Percentiles rank a stretch among this genome's conserved stretches.
Conservation (phyloP, 257 asterid species). For the Cynanchum wilfordii region DNA sequence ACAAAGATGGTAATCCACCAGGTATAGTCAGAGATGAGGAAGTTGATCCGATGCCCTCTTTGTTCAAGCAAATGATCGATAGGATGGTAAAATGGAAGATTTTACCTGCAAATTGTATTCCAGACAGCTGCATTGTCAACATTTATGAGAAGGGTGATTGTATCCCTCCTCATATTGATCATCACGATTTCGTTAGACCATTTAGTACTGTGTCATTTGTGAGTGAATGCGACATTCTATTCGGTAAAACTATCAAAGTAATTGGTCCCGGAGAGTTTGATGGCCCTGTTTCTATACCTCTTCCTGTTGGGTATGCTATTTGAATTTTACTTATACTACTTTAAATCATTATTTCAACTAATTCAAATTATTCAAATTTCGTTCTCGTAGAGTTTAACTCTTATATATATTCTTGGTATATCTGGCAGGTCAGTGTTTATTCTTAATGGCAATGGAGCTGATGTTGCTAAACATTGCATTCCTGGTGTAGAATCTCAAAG, state of each 20-base stretch:
- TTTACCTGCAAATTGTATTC: slow-evolving; percentile 71
- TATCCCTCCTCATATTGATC: slow-evolving; percentile 90
- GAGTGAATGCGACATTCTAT: slow-evolving; percentile 66
- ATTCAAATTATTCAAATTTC: too few species aligned
- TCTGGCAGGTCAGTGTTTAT: slow-evolving; percentile 68
- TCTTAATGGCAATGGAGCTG: slow-evolving; percentile 76
- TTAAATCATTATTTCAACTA: too few species aligned
- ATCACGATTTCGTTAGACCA: slow-evolving; percentile 81
- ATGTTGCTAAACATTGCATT: slow-evolving; percentile 78
- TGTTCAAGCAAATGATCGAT: slow-evolving; percentile 65
- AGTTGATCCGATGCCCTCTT: slow-evolving; percentile 70
- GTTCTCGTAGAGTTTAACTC: too few species aligned
- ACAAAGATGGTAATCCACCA: slow-evolving; percentile 72
- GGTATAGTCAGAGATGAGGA: slow-evolving; percentile 59
- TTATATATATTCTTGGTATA: too few species aligned
- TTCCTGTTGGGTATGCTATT: slow-evolving; percentile 69
- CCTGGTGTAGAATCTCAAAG: slow-evolving; percentile 74
- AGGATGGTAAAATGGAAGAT: slow-evolving; percentile 72
- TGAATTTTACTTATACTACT: not conserved
- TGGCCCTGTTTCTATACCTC: slow-evolving; percentile 53
- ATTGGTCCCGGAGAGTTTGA: slow-evolving; percentile 74
- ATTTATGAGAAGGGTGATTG: slow-evolving; percentile 86
- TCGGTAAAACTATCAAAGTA: slow-evolving; percentile 56
- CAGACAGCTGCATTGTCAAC: slow-evolving; percentile 88
- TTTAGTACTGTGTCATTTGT: slow-evolving; percentile 81